Conservation (phyloP, 208 protist species). For the Trichomonas gallinae region DNA sequence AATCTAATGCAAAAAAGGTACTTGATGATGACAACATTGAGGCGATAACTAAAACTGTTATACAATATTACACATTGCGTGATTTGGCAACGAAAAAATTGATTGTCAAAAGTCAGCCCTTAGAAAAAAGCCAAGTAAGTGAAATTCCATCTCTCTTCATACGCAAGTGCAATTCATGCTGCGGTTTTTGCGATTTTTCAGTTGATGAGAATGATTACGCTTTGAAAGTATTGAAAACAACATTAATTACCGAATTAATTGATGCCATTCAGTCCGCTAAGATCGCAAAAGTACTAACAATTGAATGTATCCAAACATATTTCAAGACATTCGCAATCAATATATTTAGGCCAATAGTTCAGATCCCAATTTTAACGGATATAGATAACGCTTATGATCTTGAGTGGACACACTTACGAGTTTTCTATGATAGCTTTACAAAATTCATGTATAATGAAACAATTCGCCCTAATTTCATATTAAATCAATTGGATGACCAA, state of each 20-base stretch:
- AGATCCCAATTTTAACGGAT: not conserved
- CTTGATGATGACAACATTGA: not conserved
- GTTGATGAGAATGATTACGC: not conserved
- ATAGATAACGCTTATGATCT: not conserved
- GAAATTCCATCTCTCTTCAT: not conserved
- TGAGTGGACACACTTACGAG: not conserved
- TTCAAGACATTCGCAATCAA: not conserved
- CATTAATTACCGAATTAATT: not conserved
- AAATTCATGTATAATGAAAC: not conserved
- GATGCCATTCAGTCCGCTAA: not conserved
- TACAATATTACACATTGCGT: not conserved
- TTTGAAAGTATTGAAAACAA: not conserved
- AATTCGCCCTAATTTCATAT: not conserved
- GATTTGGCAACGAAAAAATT: not conserved
- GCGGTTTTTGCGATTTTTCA: not conserved
- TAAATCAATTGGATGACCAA: not conserved
- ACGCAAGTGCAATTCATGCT: not conserved
- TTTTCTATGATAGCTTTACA: not conserved
- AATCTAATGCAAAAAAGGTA: not conserved
- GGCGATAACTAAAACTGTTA: not conserved
- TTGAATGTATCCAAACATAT: not conserved
- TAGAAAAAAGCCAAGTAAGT: not conserved
- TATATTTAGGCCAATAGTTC: not conserved
- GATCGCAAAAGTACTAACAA: not conserved
- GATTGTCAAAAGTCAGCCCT: not conserved